Evolutionary conservation across 441 rosid genomes (phyloP).

Genomic region (Sinapis alba): DNA sequence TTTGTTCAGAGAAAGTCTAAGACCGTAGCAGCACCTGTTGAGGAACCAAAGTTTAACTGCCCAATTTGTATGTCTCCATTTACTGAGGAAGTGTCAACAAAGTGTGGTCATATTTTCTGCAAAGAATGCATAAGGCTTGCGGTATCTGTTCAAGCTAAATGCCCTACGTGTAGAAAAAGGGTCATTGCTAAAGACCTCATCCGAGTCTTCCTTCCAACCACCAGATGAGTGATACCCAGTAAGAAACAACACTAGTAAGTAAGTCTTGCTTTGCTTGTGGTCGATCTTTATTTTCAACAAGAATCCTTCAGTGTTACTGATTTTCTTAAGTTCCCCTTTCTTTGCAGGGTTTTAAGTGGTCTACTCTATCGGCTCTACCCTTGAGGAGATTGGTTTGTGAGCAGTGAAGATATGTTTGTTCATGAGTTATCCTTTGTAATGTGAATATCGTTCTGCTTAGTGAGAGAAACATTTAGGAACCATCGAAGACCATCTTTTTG

Average conservation of each 20-base stretch:
- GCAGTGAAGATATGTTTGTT: constrained; percentile 16
- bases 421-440: constrained; percentile 14
- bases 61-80: constrained; percentile 88
- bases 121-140: constrained; percentile 70
- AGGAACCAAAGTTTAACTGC: constrained; percentile 78
- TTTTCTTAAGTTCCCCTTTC: neutral
- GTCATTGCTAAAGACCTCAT: constrained; percentile 63
- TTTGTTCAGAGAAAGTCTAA: constrained; percentile 52
- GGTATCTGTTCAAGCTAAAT: constrained; percentile 58
- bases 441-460: constrained; percentile 8
- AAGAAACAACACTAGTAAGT: constrained; percentile 46
- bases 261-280: neutral
- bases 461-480: constrained; percentile 9
- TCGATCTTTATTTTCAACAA: neutral
- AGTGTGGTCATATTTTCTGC: constrained; percentile 97
- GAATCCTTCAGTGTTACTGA: neutral
- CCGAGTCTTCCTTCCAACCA: constrained; percentile 86
- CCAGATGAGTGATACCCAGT: constrained; percentile 50
- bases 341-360: constrained; percentile 25
- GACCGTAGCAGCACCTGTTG: constrained; percentile 48
- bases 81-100: constrained; percentile 77
- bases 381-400: neutral
- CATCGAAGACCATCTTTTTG: neutral
- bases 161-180: constrained; percentile 91
- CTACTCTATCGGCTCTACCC: neutral